Conservation (phyloP, 305 asterid genomes). For the Fraxinus platypoda region DNA sequence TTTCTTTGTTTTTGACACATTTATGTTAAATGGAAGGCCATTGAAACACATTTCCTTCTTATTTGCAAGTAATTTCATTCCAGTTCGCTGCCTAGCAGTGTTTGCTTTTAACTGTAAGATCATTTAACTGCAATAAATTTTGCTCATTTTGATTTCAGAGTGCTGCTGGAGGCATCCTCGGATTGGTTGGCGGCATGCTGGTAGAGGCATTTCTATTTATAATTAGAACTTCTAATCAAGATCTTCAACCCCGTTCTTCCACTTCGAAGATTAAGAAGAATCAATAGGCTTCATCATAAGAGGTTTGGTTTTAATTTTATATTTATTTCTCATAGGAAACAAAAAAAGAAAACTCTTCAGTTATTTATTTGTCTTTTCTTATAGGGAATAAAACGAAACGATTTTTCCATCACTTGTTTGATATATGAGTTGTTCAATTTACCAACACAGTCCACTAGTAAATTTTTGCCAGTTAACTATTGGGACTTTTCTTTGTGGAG, state of each 20-base stretch:
- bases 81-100: background rate
- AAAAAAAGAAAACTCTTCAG: background rate
- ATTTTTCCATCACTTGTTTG: background rate
- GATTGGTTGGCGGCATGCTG: slow-evolving; percentile 83
- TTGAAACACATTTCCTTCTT: background rate
- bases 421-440: background rate
- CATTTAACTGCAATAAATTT: slow-evolving; percentile 5
- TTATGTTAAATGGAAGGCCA: background rate
- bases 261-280: slow-evolving; percentile 54
- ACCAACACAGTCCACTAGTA: background rate
- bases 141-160: slow-evolving; percentile 37
- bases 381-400: background rate
- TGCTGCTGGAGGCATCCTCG: slow-evolving; percentile 98
- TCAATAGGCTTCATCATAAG: slow-evolving; percentile 39
- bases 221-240: slow-evolving; percentile 51
- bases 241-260: slow-evolving; percentile 30
- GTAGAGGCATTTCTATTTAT: slow-evolving; percentile 87
- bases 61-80: background rate
- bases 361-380: background rate
- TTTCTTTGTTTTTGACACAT: background rate
- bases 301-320: slow-evolving; percentile 8
- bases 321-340: background rate
- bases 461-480: background rate
- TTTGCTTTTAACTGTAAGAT: background rate
- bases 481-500: background rate